Evolutionary conservation across 2,329 filamentous ascomycete genomes (phyloP), one percentile per base, ranked within the genome.

Genomic region (Xylaria sp.): DNA sequence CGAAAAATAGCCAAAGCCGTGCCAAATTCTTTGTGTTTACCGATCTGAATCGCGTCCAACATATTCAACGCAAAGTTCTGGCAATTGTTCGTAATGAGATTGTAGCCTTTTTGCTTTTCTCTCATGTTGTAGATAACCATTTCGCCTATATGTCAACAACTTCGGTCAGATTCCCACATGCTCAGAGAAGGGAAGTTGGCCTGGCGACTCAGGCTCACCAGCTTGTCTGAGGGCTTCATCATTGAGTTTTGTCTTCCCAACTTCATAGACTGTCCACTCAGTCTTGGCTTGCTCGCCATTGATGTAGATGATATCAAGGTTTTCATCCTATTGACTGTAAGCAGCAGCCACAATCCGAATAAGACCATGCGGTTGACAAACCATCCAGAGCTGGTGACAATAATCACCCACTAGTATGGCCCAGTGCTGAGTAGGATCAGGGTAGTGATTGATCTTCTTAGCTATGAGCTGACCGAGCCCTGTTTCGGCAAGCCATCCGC

Each of bases 311-410:
- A 73, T 62, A 51, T 73, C 69, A 15, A 73, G 55, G n/a, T 68
- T 61, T 48, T 73, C 71, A 54, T 73, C 71, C 71, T 73, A 20
- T 52, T 23, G 13, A n/a, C 43, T 20, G 56, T 72, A 48, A 72
- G 69, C 13, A 31, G 63, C 31, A 51, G 46, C n/a, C 57, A 57
- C 39, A 25, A 41, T 20, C 56, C 49, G 23, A 28, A 33, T 39
- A n/a, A 46, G 18, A 43, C 6, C n/a, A 36, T 39, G 43, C 5
- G 54, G 15, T 33, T 33, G 23, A 68, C 71, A 13, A 54, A 70
- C 71, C 71, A 72, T 72, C 71, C 71, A 73, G n/a, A 73, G 67
- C 23, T 73, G 71, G 58, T 71, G 69, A 61, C 69, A 71, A 49
- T 71, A 73, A 18, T 71, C 71, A 3, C 71, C 71, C n/a, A 73